Evolutionary conservation across 768 basidiomycete genomes (phyloP), one percentile per base, ranked within the genome.

Genomic region (Hydnum rufescens): DNA sequence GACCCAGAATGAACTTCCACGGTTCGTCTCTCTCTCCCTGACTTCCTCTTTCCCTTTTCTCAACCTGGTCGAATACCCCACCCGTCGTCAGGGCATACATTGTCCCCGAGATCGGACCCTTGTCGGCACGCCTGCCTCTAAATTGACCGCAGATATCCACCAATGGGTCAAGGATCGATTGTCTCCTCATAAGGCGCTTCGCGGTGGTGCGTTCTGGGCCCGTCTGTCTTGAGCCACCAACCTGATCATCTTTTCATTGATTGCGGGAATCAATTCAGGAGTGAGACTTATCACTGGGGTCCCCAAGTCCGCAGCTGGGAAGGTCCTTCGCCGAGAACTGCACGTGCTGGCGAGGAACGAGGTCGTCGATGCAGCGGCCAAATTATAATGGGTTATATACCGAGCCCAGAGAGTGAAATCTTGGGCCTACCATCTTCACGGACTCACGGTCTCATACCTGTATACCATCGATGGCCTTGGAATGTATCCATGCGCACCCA

Each of bases 261-360:
- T 39, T 13, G 36, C 1, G 36, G 36, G 36, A 22, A 39, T 39
- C 13, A 39, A 39, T 39, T 13, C 22, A 39, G 74, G 85, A 16
- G 65, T 79, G 1, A 50, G 29, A 6, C 6, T 50, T 29, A 13
- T 50, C 6, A 13, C 6, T 18, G 32, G 8, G 16, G 13, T 50
- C 16, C 49, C 49, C 8, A 16, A 25, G 44, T 13, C 13, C 29
- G 85, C 86, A 29, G 74, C 85, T 52, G 89, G 89, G 2, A 92
- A 93, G 66, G 93, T 95, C 59, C 64, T 92, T 29, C 72, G 87
- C 43, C 74, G 82, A 26, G 75, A 87, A 57, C 68, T 92, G 39
- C 72, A 84, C 5, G 82, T 79, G 3, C 64, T 69, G 44, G 82
- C 79, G 0, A 39, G 22, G 36, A 39, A 22, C 13, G 36, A 13